These are phyloP conservation scores for Medicago ruthenica DNA, from an alignment of 306 rosid species.

Conservation along the genomic window DNA sequence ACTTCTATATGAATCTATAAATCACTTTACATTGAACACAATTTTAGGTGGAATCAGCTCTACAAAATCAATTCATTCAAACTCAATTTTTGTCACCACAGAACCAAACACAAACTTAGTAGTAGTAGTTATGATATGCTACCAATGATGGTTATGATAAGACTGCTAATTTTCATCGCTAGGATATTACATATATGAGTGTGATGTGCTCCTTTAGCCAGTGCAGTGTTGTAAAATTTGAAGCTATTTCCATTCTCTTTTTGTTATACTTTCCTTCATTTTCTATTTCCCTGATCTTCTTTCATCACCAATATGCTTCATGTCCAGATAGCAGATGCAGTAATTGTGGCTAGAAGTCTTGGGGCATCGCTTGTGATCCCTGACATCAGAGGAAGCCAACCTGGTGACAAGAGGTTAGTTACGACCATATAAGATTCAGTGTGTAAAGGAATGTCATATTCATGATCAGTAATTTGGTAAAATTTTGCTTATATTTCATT, in stretches of 20 bases:
- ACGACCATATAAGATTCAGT: not conserved
- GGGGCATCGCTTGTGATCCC: constrained; percentile 97
- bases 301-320: constrained; percentile 29
- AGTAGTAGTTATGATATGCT: not conserved
- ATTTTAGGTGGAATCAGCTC: not conserved
- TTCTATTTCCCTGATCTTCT: not conserved
- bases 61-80: not conserved
- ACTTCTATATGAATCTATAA: not conserved
- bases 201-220: not conserved
- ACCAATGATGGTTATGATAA: not conserved
- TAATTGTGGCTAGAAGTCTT: constrained; percentile 86
- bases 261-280: not conserved
- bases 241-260: not conserved
- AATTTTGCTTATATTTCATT: too few relatives aligned
- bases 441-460: not conserved
- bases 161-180: not conserved
- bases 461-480: too few relatives aligned
- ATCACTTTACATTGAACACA: not conserved
- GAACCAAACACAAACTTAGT: not conserved
- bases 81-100: not conserved
- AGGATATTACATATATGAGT: not conserved
- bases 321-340: constrained; percentile 84
- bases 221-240: not conserved
- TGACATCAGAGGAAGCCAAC: constrained; percentile 91
- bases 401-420: constrained; percentile 93